These are phyloP conservation scores for Aspergillus sp. DNA, from an alignment of 2,329 filamentous ascomycete species.

Conservation along the genomic window DNA sequence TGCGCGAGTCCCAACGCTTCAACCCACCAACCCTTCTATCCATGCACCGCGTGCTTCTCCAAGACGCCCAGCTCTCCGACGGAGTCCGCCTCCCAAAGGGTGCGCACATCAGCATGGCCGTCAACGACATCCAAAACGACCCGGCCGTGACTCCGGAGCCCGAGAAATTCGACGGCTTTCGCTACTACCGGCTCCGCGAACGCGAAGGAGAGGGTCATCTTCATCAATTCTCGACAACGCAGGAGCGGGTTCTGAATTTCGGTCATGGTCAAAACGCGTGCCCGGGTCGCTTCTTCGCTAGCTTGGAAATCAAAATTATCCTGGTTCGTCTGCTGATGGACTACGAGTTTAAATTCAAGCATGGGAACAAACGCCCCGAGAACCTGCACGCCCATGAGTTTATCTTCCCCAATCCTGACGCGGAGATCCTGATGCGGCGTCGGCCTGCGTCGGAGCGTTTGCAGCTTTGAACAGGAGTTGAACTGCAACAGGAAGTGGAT, in stretches of 20 bases:
- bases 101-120: constrained; percentile 8
- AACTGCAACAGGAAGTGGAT: too few species aligned
- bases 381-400: constrained; percentile 2
- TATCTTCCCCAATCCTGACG: neutral
- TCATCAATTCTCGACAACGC: neutral
- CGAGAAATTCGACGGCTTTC: constrained; percentile 22
- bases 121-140: constrained; percentile 14
- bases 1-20: constrained; percentile 13
- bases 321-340: constrained; percentile 24
- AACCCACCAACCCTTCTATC: constrained; percentile 11
- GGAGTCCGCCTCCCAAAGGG: constrained; percentile 8
- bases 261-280: constrained; percentile 29
- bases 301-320: constrained; percentile 28
- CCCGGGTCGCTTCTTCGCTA: constrained; percentile 32
- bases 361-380: neutral
- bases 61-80: constrained; percentile 4
- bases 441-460: too few species aligned
- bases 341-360: constrained; percentile 26
- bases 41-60: constrained; percentile 4
- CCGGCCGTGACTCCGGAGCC: constrained; percentile 11
- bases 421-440: neutral
- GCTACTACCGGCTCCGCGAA: constrained; percentile 13
- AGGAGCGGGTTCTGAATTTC: constrained; percentile 18
- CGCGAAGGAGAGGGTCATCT: too few species aligned
- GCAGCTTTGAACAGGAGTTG: too few species aligned